Evolutionary conservation across 202 grass and related monocot genomes (phyloP).

Genomic region (Elaeis oleifera): DNA sequence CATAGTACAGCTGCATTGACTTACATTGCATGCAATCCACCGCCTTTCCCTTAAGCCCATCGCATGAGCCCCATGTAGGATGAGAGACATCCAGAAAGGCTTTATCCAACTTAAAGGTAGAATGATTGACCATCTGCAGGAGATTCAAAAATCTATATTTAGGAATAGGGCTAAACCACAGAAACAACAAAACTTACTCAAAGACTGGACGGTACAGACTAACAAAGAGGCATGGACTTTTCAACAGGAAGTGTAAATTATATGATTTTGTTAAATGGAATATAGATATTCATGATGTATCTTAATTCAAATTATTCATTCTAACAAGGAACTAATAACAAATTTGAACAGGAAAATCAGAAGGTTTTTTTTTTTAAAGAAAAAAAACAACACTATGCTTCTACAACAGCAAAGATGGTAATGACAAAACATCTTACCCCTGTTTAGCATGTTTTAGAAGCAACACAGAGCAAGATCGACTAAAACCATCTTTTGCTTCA

Average conservation of each 20-base stretch:
- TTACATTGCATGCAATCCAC: constrained; percentile 82
- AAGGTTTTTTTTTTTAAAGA: too few relatives aligned
- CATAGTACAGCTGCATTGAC: not conserved
- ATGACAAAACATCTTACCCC: constrained; percentile 19
- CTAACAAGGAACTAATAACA: too few relatives aligned
- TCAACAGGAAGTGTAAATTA: too few relatives aligned
- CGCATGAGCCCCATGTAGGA: constrained; percentile 48
- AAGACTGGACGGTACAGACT: too few relatives aligned
- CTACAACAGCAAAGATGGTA: not conserved
- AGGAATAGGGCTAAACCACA: too few relatives aligned
- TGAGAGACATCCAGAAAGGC: constrained; percentile 65
- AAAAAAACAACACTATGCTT: too few relatives aligned
- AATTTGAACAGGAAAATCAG: too few relatives aligned
- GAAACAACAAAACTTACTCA: too few relatives aligned
- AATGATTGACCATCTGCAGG: constrained; percentile 73
- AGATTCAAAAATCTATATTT: not conserved
- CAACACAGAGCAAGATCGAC: constrained; percentile 47
- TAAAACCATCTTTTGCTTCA: constrained; percentile 41
- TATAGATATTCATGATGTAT: too few relatives aligned
- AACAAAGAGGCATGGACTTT: too few relatives aligned
- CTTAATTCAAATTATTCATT: too few relatives aligned
- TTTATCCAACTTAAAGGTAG: constrained; percentile 78
- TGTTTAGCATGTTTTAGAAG: constrained; percentile 63
- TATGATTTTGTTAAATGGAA: too few relatives aligned
- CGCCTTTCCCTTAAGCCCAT: constrained; percentile 80